Conservation (phyloP, 2,329 filamentous ascomycete genomes). For the Aspergillus alliaceus region DNA sequence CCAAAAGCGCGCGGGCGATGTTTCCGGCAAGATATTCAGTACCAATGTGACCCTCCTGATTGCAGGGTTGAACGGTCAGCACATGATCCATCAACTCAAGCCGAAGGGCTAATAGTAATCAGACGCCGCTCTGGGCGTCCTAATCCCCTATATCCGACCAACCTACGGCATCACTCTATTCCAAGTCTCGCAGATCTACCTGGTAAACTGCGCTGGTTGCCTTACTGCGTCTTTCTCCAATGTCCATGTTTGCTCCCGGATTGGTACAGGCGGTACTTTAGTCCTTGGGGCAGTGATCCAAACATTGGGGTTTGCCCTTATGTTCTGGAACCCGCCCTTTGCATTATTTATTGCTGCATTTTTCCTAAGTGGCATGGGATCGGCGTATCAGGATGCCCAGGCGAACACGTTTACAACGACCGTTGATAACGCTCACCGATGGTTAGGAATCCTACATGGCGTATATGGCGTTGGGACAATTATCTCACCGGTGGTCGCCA, state of each 20-base stretch:
- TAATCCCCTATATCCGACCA: conserved; percentile 25
- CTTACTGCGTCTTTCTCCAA: conserved; percentile 22
- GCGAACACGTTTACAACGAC: conserved; percentile 23
- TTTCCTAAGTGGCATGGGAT: conserved; percentile 22
- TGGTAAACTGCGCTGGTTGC: conserved; percentile 23
- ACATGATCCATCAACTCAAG: no score
- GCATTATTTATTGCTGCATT: conserved; percentile 21
- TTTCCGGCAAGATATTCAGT: conserved; percentile 18
- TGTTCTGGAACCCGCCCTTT: conserved; percentile 24
- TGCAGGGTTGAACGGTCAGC: conserved; percentile 22
- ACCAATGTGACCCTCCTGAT: conserved; percentile 20
- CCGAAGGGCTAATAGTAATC: not conserved
- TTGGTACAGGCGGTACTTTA: conserved; percentile 24
- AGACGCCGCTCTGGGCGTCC: conserved; percentile 23
- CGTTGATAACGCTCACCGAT: conserved; percentile 22
- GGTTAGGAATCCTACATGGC: conserved; percentile 23
- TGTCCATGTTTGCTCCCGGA: conserved; percentile 23
- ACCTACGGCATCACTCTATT: conserved; percentile 21
- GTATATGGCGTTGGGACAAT: conserved; percentile 24
- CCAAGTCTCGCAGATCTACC: conserved; percentile 23
- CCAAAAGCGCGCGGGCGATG: conserved; percentile 16
- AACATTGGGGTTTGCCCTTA: conserved; percentile 20
- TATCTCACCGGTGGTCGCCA: conserved; percentile 21
- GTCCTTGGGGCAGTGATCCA: conserved; percentile 21
- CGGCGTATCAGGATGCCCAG: conserved; percentile 22